Conservation (phyloP, 108 stramenopile genomes). For the Conticribra weissflogii region DNA sequence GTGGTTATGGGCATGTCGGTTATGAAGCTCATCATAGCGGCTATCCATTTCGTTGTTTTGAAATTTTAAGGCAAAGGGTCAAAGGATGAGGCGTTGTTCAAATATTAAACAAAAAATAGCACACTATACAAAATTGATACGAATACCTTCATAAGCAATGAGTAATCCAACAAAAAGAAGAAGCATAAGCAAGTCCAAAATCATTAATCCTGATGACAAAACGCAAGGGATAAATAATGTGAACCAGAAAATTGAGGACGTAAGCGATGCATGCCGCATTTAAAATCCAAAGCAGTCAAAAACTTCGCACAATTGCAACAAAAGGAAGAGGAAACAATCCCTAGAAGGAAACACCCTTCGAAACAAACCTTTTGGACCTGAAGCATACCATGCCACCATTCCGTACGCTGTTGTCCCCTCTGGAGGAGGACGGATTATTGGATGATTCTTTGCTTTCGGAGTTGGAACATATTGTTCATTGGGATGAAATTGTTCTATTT, state of each 20-base stretch:
- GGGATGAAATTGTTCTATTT: background rate
- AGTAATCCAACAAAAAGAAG: conserved; percentile 64
- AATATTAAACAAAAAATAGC: background rate
- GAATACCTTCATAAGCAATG: conserved; percentile 61
- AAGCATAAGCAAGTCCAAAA: conserved; percentile 65
- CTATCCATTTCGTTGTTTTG: too few species aligned
- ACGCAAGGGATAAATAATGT: background rate
- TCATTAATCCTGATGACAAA: conserved; percentile 42
- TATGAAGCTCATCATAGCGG: conserved; percentile 63
- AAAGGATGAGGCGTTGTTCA: too few species aligned
- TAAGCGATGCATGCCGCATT: conserved; percentile 76
- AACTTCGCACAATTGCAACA: too few species aligned
- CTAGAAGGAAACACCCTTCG: too few species aligned
- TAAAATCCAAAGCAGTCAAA: too few species aligned
- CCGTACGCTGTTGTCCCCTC: conserved; percentile 59
- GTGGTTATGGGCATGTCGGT: conserved; percentile 60
- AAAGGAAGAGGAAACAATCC: too few species aligned
- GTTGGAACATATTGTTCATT: background rate
- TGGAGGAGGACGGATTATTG: conserved; percentile 41
- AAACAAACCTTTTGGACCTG: conserved; percentile 38
- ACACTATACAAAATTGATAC: background rate
- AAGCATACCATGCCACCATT: conserved; percentile 71
- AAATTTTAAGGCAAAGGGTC: too few species aligned
- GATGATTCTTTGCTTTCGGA: conserved; percentile 1
- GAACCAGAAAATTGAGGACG: conserved; percentile 26